Evolutionary conservation across 352 stramenopile genomes (phyloP), one percentile per base, ranked within the genome.

Genomic region (Thraustochytrium striatum): DNA sequence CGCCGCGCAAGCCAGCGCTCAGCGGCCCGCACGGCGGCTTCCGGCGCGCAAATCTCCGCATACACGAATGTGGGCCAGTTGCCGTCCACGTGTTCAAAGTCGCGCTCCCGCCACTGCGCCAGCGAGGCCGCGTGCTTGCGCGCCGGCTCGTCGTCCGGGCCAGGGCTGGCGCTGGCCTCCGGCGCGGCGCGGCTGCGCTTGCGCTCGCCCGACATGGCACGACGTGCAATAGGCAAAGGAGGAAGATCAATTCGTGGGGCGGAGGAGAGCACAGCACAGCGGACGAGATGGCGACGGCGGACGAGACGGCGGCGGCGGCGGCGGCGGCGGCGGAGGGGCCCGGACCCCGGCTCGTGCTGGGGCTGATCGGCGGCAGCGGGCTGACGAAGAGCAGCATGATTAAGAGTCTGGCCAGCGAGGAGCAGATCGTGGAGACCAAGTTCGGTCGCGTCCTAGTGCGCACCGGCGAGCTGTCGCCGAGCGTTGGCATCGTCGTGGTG

Each of bases 301-400:
- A 5, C 39, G 39, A 5, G 39, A 47, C 39, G 39, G 39, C 39
- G 39, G 5, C 5, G 39, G 13, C 39, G 39, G 39, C 39, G 39
- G 5, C 39, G 5, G 39, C 5, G 13, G 13, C 5, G 39, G 5
- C 39, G 39, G 39, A 47, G 39, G 47, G n/a, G 8, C 28, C 13
- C 21, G 58, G 19, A 0, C 9, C 25, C 58, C 38, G 62, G 62
- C 32, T 75, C 13, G n/a, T 83, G 43, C 50, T 94, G 47, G 89
- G 89, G 73, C 87, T 93, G 55, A 92, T 94, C 70, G 89, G 89
- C 73, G 89, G 89, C 72, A 92, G 87, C 58, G 92, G 89, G 73
- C 87, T 94, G 72, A 91, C 93, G 81, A 89, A 93, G 83, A 86
- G 88, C 82, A 89, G 87, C 28, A 58, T 72, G 81, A 82, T 83